Evolutionary conservation across 176 grass and related monocot genomes (phyloP).

Genomic region (Avena sativa): DNA sequence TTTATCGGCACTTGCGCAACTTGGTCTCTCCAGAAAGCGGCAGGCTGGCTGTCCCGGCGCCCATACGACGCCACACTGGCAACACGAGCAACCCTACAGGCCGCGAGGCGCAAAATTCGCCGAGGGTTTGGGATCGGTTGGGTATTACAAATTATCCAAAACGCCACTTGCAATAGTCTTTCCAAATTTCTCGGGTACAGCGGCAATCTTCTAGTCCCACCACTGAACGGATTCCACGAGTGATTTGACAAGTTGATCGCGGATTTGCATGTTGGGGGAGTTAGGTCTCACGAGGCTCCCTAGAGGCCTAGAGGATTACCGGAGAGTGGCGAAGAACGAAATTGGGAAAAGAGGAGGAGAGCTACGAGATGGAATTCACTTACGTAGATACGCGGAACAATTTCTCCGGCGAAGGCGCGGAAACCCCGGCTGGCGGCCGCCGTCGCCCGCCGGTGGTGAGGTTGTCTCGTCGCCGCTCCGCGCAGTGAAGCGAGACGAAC

Average conservation of each 20-base stretch:
- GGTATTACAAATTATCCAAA: not conserved
- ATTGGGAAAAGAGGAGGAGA: not conserved
- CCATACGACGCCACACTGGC: constrained; percentile 18
- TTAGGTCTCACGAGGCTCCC: not conserved
- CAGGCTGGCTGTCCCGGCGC: not conserved
- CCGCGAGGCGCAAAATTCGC: not conserved
- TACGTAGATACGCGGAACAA: not conserved
- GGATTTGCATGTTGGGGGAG: not conserved
- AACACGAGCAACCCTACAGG: not conserved
- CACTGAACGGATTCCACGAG: not conserved
- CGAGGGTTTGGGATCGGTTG: constrained; percentile 3
- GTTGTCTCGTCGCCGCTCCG: not conserved
- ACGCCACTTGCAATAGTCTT: constrained; percentile 5
- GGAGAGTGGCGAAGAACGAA: not conserved
- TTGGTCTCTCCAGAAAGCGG: not conserved
- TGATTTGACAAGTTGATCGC: not conserved
- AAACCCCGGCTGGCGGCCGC: not conserved
- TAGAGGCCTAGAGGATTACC: not conserved
- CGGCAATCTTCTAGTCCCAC: constrained; percentile 26
- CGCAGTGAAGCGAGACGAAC: not conserved
- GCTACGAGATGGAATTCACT: not conserved
- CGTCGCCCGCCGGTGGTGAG: not conserved
- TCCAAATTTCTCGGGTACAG: not conserved
- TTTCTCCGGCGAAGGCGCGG: not conserved
- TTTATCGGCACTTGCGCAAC: constrained; percentile 22